Percentiles rank a stretch among this genome's conserved stretches.
These are phyloP conservation scores for Beauveria australis DNA, from an alignment of 2,329 filamentous ascomycete species.

Conservation along the genomic window DNA sequence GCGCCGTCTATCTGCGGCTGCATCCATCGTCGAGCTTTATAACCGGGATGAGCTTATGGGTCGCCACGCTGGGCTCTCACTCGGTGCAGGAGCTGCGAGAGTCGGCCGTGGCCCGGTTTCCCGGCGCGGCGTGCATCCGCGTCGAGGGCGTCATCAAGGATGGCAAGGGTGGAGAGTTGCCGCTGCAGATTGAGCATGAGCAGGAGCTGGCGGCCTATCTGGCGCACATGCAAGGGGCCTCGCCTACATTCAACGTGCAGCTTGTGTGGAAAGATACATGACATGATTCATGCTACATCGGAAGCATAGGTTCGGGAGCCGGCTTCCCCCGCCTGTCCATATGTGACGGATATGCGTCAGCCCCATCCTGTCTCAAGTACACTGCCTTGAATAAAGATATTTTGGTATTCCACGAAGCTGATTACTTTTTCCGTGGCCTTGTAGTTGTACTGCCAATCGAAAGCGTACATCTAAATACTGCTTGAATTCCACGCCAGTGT, in stretches of 20 bases:
- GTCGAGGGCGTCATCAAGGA: conserved; percentile 61
- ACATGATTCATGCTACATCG: neutral
- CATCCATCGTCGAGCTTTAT: conserved; percentile 53
- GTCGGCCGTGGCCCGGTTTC: conserved; percentile 53
- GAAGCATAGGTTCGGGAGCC: neutral
- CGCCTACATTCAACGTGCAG: conserved; percentile 37
- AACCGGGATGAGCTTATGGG: conserved; percentile 50
- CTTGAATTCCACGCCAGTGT: neutral
- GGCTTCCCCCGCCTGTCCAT: neutral
- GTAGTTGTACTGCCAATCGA: neutral
- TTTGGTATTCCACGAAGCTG: neutral
- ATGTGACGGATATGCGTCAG: neutral
- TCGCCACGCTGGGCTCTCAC: conserved; percentile 50
- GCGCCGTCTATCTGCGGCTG: conserved; percentile 62
- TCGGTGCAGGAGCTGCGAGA: conserved; percentile 56
- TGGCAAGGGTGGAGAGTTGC: conserved; percentile 50
- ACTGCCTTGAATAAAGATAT: neutral
- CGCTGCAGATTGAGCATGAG: conserved; percentile 59
- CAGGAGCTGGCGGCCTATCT: conserved; percentile 67
- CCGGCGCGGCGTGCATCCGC: conserved; percentile 47
- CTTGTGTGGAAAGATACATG: conserved; percentile 24
- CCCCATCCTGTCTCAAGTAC: neutral
- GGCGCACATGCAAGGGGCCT: conserved; percentile 45
- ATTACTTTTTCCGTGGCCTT: neutral
- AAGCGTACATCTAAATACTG: neutral